A percentile compares a stretch with the other conserved stretches of the same genome.
Conservation (phyloP, 2,329 filamentous ascomycete species). For the Clonostachys sp. region DNA sequence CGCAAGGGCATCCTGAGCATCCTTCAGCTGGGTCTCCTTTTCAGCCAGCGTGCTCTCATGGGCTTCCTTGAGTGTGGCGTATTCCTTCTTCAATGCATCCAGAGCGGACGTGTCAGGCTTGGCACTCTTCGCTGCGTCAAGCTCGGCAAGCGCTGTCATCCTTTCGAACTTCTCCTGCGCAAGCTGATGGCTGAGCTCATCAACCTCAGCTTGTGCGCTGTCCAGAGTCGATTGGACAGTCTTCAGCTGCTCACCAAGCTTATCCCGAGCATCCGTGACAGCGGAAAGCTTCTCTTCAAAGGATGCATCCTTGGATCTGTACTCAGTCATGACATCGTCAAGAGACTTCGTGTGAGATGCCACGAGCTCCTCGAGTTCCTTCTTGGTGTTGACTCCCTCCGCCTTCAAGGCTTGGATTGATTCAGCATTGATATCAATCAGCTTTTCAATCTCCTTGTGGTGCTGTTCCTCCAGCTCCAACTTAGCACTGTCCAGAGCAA, state of each 20-base stretch:
- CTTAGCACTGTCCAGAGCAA: conserved; percentile 30
- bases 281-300: conserved; percentile 27
- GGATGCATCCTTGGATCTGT: conserved; percentile 22
- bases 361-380: conserved; percentile 37
- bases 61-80: conserved; percentile 40
- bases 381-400: conserved; percentile 27
- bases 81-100: conserved; percentile 45
- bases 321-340: conserved; percentile 32
- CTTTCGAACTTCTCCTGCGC: conserved; percentile 57
- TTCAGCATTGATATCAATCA: conserved; percentile 35
- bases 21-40: conserved; percentile 23
- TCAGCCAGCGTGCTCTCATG: conserved; percentile 36
- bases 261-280: conserved; percentile 25
- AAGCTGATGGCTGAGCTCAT: conserved; percentile 46
- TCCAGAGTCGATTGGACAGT: conserved; percentile 34
- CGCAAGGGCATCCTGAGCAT: conserved; percentile 39
- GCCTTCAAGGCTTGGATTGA: conserved; percentile 32
- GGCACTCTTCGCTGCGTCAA: conserved; percentile 52
- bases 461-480: conserved; percentile 38
- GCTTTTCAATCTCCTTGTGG: conserved; percentile 41
- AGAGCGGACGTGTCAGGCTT: conserved; percentile 51
- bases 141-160: conserved; percentile 53
- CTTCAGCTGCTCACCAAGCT: conserved; percentile 27
- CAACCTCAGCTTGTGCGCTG: conserved; percentile 41
- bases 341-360: conserved; percentile 28